A percentile compares a stretch with the other conserved stretches of the same genome.
Evolutionary conservation across 2,329 filamentous ascomycete species (phyloP).

Genomic region (Ophiostoma sp.): DNA sequence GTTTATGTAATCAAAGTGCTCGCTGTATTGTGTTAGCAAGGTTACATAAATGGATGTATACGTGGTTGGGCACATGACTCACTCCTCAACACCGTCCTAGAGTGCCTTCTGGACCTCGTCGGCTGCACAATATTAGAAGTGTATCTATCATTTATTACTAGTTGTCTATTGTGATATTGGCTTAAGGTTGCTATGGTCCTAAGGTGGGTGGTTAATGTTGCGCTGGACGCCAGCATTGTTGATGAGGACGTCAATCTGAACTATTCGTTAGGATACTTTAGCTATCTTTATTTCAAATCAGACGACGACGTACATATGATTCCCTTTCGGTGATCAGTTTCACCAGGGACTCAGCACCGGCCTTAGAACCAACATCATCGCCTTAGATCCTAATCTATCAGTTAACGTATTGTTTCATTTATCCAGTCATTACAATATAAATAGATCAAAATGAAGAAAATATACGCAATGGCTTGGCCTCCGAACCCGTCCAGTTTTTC

Average conservation of each 20-base stretch:
- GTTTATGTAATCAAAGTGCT: not conserved
- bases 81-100: not conserved
- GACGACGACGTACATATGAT: not conserved
- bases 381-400: not conserved
- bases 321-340: not conserved
- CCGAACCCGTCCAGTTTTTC: not conserved
- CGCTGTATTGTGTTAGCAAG: not conserved
- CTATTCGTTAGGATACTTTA: not conserved
- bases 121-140: not conserved
- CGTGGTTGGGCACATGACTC: not conserved
- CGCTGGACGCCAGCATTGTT: not conserved
- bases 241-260: not conserved
- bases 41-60: not conserved
- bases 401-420: too few species aligned
- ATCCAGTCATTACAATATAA: too few species aligned
- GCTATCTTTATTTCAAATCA: not conserved
- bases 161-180: not conserved
- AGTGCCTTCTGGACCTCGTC: not conserved
- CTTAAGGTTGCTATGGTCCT: not conserved
- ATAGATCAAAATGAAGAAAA: not conserved
- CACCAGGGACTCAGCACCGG: not conserved
- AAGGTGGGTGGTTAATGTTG: not conserved
- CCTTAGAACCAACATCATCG: not conserved
- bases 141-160: not conserved
- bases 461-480: not conserved